These are phyloP conservation scores for Microcyclosporella mali DNA, from an alignment of 2,329 filamentous ascomycete genomes.

Conservation along the genomic window DNA sequence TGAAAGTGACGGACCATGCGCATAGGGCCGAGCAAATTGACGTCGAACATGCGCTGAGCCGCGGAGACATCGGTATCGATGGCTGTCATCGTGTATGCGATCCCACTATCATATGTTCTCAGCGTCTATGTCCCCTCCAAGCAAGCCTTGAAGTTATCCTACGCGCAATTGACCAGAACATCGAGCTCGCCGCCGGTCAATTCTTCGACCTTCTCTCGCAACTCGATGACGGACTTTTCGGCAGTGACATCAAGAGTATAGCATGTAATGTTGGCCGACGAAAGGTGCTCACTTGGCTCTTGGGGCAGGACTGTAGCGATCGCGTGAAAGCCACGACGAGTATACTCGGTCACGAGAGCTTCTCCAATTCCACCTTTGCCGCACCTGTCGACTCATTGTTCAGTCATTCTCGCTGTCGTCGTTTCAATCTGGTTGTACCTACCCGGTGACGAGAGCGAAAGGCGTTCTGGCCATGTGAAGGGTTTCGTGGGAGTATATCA, in stretches of 20 bases:
- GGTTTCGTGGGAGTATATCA: no score
- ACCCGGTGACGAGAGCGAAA: neutral
- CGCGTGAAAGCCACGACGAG: no score
- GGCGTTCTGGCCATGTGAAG: no score
- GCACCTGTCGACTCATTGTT: neutral
- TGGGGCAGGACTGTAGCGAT: neutral
- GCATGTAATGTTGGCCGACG: neutral
- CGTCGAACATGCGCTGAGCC: constrained; percentile 20
- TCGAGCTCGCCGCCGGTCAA: neutral
- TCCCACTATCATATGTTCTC: neutral
- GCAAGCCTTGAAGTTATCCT: neutral
- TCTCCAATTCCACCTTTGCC: neutral
- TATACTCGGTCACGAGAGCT: neutral
- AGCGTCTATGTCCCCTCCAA: neutral
- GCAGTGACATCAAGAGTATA: constrained; percentile 1
- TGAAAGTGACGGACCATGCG: constrained; percentile 18
- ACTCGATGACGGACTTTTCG: neutral
- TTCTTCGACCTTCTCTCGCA: neutral
- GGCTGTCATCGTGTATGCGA: constrained; percentile 28
- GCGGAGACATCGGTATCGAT: constrained; percentile 16
- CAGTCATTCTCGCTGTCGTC: neutral
- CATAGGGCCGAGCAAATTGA: constrained; percentile 24
- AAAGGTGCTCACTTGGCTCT: neutral
- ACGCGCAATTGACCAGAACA: constrained; percentile 5
- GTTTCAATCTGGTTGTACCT: neutral